Conservation (phyloP, 2,329 filamentous ascomycete species). For the Juglanconis juglandina region DNA sequence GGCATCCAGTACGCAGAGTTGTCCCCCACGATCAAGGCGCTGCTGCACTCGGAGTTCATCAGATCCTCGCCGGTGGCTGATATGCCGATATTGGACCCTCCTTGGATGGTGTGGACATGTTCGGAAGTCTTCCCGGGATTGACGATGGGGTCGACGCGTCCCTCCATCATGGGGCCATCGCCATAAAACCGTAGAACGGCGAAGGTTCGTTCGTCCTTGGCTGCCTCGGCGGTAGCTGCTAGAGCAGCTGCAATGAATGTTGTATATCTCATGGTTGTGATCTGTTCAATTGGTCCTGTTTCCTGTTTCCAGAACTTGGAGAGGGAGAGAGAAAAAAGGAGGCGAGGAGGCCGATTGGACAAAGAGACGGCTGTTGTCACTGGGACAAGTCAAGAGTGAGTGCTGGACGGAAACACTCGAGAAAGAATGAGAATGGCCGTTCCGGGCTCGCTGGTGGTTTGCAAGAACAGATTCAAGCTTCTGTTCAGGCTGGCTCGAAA, state of each 20-base stretch:
- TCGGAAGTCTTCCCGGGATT: conserved; percentile 53
- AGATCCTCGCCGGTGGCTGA: conserved; percentile 60
- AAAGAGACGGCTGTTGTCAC: background rate
- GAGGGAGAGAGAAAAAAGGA: background rate
- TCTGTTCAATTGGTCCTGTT: background rate
- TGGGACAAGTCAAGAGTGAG: background rate
- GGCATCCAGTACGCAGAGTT: conserved; percentile 77
- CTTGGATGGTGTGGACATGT: conserved; percentile 70
- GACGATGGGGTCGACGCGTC: conserved; percentile 66
- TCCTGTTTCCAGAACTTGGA: background rate
- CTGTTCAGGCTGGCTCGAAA: background rate
- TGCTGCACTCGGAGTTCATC: conserved; percentile 61
- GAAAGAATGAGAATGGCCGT: background rate
- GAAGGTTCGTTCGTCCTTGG: conserved; percentile 50
- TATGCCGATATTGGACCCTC: conserved; percentile 64
- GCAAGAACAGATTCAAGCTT: background rate
- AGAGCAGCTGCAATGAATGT: conserved; percentile 32
- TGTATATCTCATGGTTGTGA: conserved; percentile 5
- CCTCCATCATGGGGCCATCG: conserved; percentile 56
- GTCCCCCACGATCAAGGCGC: conserved; percentile 65
- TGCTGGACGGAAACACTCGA: conserved; percentile 34
- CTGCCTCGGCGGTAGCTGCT: conserved; percentile 35
- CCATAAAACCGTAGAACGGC: conserved; percentile 71
- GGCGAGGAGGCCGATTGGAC: background rate
- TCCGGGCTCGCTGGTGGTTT: background rate